phyloP scores from a whole-genome alignment of 2,329 filamentous ascomycete genomes.

The Fusarium domesticum region DNA sequence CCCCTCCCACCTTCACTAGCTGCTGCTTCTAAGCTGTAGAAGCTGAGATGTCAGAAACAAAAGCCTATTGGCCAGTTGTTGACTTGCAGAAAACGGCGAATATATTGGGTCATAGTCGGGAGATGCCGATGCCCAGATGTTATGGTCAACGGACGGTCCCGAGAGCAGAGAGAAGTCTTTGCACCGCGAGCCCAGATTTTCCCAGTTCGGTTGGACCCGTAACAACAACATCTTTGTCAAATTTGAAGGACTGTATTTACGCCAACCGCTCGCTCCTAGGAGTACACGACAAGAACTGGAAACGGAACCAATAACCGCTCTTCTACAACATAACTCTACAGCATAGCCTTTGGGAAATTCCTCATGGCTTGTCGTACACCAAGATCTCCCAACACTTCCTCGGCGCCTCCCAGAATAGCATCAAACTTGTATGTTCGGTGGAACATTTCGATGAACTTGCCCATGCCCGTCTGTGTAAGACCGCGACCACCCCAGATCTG shows the following conservation, averaged over 20 bases:
- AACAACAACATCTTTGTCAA: too few species aligned
- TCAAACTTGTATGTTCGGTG: slow-evolving; percentile 81
- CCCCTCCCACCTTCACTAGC: slow-evolving; percentile 7
- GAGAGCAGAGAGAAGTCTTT: too few species aligned
- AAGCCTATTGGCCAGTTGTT: not conserved
- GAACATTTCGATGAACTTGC: slow-evolving; percentile 78
- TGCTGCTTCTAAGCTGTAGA: slow-evolving; percentile 2
- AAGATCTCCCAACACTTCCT: slow-evolving; percentile 78
- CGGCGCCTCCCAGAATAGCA: slow-evolving; percentile 73
- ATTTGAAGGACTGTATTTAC: not conserved
- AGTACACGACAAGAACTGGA: slow-evolving; percentile 8
- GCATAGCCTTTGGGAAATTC: slow-evolving; percentile 78
- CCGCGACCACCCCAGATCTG: slow-evolving; percentile 85
- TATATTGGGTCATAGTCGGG: too few species aligned
- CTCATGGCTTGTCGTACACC: slow-evolving; percentile 82
- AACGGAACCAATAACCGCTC: not conserved
- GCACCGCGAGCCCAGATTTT: too few species aligned
- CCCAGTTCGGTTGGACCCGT: too few species aligned
- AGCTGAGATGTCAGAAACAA: not conserved
- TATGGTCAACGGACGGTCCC: too few species aligned
- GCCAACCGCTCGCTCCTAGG: slow-evolving; percentile 4
- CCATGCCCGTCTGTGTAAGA: slow-evolving; percentile 80
- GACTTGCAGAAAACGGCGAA: not conserved
- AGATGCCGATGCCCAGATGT: too few species aligned
- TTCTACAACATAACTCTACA: slow-evolving; percentile 47